Evolutionary conservation across 164 flowering plant species (phyloP).

Genomic region (Vitis rotundifolia): DNA sequence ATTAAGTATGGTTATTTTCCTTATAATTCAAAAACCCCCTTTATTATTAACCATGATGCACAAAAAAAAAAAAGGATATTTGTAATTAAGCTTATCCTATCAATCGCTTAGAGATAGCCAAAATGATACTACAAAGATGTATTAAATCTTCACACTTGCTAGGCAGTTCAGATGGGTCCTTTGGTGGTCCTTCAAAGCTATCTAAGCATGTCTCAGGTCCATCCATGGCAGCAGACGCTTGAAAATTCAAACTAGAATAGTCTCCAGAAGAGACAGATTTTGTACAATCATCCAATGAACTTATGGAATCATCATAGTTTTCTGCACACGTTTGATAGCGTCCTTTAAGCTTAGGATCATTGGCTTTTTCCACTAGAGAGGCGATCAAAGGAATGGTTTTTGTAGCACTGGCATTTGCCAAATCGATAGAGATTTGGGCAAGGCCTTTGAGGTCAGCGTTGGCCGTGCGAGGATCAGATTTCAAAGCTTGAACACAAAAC

Average conservation of each 20-base stretch:
- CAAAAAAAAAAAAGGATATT: too few species aligned
- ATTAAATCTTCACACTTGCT: not conserved
- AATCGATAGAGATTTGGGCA: not conserved
- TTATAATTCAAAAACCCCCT: too few species aligned
- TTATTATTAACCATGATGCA: too few species aligned
- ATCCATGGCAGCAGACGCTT: not conserved
- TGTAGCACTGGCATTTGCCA: not conserved
- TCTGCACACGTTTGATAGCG: not conserved
- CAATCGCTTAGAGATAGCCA: not conserved
- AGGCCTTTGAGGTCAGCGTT: not conserved
- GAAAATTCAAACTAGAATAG: not conserved
- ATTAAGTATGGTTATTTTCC: too few species aligned
- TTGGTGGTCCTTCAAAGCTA: not conserved
- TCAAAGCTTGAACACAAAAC: too few species aligned
- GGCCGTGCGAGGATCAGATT: too few species aligned
- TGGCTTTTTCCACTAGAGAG: not conserved
- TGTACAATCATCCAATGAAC: not conserved
- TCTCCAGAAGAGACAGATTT: not conserved
- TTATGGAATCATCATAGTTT: not conserved
- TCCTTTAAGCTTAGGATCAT: not conserved
- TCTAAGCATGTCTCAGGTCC: not conserved
- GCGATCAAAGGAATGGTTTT: not conserved
- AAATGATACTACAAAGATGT: not conserved
- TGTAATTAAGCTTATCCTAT: too few species aligned
- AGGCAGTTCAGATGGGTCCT: not conserved